Conservation (phyloP, 192 early-diverging fungal genomes). For the Lobosporangium transversale region DNA sequence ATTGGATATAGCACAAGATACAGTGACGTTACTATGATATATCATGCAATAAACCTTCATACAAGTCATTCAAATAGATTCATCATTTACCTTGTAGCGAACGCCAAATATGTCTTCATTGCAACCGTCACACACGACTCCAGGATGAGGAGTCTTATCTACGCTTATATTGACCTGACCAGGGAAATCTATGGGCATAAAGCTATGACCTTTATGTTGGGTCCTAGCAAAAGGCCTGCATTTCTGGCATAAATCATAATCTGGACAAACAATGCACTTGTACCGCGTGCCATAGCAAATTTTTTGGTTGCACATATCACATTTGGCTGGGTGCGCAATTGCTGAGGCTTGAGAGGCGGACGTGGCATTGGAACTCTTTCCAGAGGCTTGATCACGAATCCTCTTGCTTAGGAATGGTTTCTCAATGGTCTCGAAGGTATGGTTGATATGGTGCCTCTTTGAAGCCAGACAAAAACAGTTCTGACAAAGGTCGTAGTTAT, state of each 20-base stretch:
- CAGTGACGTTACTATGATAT: too few relatives aligned
- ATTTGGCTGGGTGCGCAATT: conserved; percentile 43
- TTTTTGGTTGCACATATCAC: conserved; percentile 64
- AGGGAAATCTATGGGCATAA: conserved; percentile 44
- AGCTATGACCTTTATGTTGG: conserved; percentile 57
- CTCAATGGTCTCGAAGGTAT: conserved; percentile 49
- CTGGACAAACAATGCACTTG: conserved; percentile 66
- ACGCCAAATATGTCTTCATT: conserved; percentile 53
- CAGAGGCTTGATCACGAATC: neutral
- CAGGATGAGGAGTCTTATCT: conserved; percentile 41
- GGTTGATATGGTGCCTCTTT: conserved; percentile 19
- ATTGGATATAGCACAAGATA: too few relatives aligned
- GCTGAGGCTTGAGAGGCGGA: neutral
- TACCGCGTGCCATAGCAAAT: conserved; percentile 68
- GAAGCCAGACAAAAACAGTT: conserved; percentile 40
- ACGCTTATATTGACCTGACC: conserved; percentile 36
- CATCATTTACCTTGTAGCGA: conserved; percentile 58
- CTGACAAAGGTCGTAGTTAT: conserved; percentile 64
- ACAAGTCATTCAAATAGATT: neutral
- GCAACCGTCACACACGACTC: conserved; percentile 61
- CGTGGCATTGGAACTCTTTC: neutral
- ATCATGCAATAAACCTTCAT: too few relatives aligned
- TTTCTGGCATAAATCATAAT: conserved; percentile 67
- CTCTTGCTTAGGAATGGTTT: conserved; percentile 13
- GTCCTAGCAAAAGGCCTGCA: conserved; percentile 59